These are phyloP conservation scores for Odonthalia washingtoniensis DNA, from an alignment of 31 red algal species.

Conservation along the genomic window DNA sequence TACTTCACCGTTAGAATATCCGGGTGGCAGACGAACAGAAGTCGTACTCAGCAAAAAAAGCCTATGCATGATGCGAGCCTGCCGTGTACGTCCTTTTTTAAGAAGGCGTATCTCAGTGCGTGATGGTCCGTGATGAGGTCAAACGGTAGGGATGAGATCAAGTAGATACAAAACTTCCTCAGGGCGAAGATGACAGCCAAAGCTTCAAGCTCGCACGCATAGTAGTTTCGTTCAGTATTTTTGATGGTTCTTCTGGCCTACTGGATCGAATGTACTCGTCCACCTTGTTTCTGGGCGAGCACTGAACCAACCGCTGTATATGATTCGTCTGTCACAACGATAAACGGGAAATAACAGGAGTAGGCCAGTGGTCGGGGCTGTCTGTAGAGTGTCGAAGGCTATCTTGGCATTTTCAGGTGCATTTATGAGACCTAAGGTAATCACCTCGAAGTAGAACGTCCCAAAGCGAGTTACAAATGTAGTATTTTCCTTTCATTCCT, in stretches of 20 bases:
- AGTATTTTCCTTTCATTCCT: slow-evolving; percentile 3
- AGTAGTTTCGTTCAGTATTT: background rate
- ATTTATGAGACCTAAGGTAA: background rate
- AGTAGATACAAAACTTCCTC: background rate
- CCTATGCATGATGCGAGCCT: background rate
- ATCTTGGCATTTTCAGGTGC: background rate
- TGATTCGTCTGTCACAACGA: background rate
- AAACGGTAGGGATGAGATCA: background rate
- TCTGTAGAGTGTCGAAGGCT: background rate
- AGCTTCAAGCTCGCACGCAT: background rate
- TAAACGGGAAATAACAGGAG: too few relatives aligned
- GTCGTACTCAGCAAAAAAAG: background rate
- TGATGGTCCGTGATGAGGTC: background rate
- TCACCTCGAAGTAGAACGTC: slow-evolving; percentile 31
- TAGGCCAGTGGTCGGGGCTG: too few relatives aligned
- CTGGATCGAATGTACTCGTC: background rate
- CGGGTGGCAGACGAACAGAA: background rate
- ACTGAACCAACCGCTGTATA: background rate
- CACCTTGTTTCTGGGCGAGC: background rate
- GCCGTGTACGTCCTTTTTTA: background rate
- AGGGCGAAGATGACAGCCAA: background rate
- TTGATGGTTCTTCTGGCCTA: background rate
- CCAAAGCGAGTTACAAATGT: background rate
- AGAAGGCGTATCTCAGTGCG: background rate
- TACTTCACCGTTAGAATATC: background rate